Percentiles rank a stretch among this genome's conserved stretches.
Conservation (phyloP, 2,329 filamentous ascomycete genomes). For the Pseudohalonectria lignicola region DNA sequence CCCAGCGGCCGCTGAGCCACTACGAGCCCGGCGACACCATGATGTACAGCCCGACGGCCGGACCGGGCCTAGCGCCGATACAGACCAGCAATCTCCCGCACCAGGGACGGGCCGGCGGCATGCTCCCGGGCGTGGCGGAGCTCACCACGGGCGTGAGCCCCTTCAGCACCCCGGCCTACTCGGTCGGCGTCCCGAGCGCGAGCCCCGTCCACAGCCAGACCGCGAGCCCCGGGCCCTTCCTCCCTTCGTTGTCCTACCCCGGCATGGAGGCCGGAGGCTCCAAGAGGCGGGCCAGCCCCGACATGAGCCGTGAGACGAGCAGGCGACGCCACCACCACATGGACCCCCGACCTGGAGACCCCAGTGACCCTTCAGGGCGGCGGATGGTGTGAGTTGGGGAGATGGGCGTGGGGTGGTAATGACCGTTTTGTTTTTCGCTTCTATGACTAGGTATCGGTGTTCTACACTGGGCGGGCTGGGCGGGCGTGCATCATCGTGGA, state of each 20-base stretch:
- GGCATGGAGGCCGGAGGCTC: conserved; percentile 27
- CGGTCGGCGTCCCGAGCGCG: conserved; percentile 25
- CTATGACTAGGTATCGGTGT: too few species aligned
- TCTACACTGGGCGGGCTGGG: too few species aligned
- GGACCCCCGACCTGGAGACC: conserved; percentile 14
- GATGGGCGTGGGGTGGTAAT: too few species aligned
- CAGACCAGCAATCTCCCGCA: conserved; percentile 21
- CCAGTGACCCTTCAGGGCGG: conserved; percentile 1
- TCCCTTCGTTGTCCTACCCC: conserved; percentile 24
- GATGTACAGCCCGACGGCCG: conserved; percentile 16
- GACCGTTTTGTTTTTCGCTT: neutral
- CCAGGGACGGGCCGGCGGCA: conserved; percentile 25
- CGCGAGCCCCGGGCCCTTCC: conserved; percentile 27
- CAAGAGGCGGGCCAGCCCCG: conserved; percentile 43
- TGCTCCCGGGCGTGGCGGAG: conserved; percentile 51
- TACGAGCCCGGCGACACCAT: conserved; percentile 9
- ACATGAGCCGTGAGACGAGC: conserved; percentile 30
- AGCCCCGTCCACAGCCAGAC: conserved; percentile 25
- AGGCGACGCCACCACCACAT: conserved; percentile 31
- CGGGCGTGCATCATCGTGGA: too few species aligned
- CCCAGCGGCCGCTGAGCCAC: conserved; percentile 21
- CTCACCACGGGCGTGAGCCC: conserved; percentile 53
- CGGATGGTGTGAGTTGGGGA: conserved; percentile 1
- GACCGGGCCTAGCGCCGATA: conserved; percentile 40
- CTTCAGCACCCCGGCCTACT: conserved; percentile 47